Base-by-base conservation (phyloP, 176 grass and related monocot species). In the Chloris gayana region DNA sequence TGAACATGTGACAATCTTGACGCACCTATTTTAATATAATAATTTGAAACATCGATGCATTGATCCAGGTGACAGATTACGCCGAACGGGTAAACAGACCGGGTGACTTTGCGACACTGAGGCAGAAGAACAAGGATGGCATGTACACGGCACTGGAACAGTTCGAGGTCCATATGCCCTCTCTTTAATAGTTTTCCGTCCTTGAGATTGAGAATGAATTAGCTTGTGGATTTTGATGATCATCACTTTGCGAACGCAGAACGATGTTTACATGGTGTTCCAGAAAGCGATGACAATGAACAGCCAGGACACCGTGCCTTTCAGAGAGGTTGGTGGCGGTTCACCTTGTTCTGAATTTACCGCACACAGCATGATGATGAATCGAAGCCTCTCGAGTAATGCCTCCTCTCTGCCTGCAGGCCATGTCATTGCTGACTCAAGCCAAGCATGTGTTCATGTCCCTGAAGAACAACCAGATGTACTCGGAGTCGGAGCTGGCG, bases 71-170 rank as follows among this genome's bases (percentile, higher is more conserved):
- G 29, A 74, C 42, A 46, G 85, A 91, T 70, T 94, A 84, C 11
- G 69, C 72, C 26, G 88, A 94, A 82, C 81, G 75, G 76, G 86
- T 94, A 8, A 81, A 85, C 32, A 91, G 77, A 19, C 91, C 91
- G 4, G 61, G 85, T 19, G 91, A 94, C 80, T 88, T 94, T 33
- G 91, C 91, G 34, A 94, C 91, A 56, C 6, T 94, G 14, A 84
- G 88, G 25, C 91, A 94, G 78, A 94, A 94, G 49, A 87, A 91
- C 71, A 88, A 54, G 31, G 91, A 94, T 88, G 91, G 88, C 64
- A 91, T 86, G 83, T 94, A 94, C 77, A 39, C 38, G 8, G 83
- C 85, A 66, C 57, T 94, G 10, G 88, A 88, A 58, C 91, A 88
- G 42, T 94, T 94, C 60, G 88, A 94, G 88, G 91, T 94, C 34